Evolutionary conservation across 2,329 filamentous ascomycete genomes (phyloP).

Genomic region (Penicillium crustosum): DNA sequence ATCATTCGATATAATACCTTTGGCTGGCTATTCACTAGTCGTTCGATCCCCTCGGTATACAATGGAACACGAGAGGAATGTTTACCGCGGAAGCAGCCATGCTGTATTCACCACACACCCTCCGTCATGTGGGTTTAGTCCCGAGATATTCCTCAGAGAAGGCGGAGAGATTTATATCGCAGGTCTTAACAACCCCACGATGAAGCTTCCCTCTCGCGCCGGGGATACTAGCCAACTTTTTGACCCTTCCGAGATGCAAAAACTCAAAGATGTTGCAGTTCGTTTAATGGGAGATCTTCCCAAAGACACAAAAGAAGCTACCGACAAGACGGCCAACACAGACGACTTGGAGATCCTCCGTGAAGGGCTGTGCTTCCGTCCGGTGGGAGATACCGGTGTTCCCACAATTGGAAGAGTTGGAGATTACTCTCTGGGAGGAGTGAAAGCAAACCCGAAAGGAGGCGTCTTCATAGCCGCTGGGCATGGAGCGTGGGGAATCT

Average conservation of each 20-base stretch:
- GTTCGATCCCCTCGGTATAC: conserved; percentile 57
- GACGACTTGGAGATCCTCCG: conserved; percentile 63
- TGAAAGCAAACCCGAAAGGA: conserved; percentile 40
- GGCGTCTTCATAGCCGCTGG: conserved; percentile 71
- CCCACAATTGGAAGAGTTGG: conserved; percentile 63
- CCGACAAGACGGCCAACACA: conserved; percentile 32
- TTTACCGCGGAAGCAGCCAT: conserved; percentile 56
- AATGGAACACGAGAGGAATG: conserved; percentile 29
- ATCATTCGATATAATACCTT: conserved; percentile 57
- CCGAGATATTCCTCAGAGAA: conserved; percentile 68
- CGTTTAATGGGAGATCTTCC: conserved; percentile 36
- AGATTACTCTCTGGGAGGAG: conserved; percentile 57
- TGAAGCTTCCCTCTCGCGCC: conserved; percentile 61
- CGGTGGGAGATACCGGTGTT: conserved; percentile 62
- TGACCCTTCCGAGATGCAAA: conserved; percentile 43
- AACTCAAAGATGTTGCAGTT: conserved; percentile 34
- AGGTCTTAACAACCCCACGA: conserved; percentile 64
- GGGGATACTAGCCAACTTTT: conserved; percentile 39
- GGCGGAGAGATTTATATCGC: conserved; percentile 71
- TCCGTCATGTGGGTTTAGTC: conserved; percentile 57
- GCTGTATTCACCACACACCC: conserved; percentile 66
- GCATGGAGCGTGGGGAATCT: conserved; percentile 76
- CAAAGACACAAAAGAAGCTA: conserved; percentile 9
- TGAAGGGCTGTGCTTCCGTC: conserved; percentile 70
- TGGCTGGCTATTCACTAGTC: conserved; percentile 73